phyloP scores from a whole-genome alignment of 345 rosid genomes.

The Triadica sebifera region DNA sequence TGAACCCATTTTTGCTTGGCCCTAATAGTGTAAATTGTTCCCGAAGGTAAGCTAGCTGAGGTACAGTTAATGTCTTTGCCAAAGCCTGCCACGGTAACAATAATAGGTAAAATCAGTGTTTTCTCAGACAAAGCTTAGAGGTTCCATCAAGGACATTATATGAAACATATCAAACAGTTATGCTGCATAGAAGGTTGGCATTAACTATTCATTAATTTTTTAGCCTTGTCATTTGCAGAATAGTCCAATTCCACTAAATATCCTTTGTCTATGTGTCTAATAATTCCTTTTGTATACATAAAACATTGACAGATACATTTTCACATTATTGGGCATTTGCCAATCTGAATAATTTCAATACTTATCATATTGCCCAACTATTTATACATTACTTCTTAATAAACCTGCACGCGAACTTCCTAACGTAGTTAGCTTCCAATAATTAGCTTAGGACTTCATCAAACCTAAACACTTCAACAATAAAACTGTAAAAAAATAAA shows the following conservation, averaged over 20 bases:
- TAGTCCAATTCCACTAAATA: background rate
- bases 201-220: background rate
- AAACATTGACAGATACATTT: background rate
- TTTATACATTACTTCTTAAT: too few species aligned
- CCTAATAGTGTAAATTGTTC: constrained; percentile 73
- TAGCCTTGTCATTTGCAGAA: background rate
- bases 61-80: constrained; percentile 64
- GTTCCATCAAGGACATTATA: background rate
- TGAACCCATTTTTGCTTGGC: constrained; percentile 76
- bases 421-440: too few species aligned
- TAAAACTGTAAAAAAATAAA: background rate
- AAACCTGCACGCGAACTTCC: too few species aligned
- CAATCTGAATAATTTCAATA: too few species aligned
- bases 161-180: background rate
- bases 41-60: constrained; percentile 76
- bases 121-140: background rate
- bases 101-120: background rate
- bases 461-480: background rate
- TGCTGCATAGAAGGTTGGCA: background rate
- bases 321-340: background rate
- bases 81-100: constrained; percentile 55
- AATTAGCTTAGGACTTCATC: background rate
- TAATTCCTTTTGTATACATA: background rate
- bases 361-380: too few species aligned
- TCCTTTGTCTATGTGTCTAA: background rate